Percentiles rank a stretch among this genome's conserved stretches.
Conservation (phyloP, 495 filamentous ascomycete species). For the Xylaria palmicola region DNA sequence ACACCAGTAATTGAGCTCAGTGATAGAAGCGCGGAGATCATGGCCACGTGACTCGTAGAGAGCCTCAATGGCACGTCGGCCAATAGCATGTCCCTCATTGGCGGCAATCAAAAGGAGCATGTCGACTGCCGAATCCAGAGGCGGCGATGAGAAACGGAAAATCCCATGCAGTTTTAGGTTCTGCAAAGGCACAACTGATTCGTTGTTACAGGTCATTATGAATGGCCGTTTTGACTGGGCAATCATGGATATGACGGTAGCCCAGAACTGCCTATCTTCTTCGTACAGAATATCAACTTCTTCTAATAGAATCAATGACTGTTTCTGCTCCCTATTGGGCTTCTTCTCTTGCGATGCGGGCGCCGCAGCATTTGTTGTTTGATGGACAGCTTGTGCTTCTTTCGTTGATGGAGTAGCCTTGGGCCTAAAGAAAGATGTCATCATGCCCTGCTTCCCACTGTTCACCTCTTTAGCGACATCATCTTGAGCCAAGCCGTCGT, state of each 20-base stretch:
- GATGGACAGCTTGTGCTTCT: slow-evolving; percentile 24
- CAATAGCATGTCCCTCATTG: slow-evolving; percentile 83
- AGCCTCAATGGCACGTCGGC: slow-evolving; percentile 60
- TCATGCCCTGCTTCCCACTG: slow-evolving; percentile 68
- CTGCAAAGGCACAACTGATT: slow-evolving; percentile 68
- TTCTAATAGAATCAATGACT: slow-evolving; percentile 92
- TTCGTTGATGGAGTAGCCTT: slow-evolving; percentile 27
- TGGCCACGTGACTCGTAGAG: slow-evolving; percentile 65
- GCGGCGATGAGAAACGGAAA: slow-evolving; percentile 72
- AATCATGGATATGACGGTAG: slow-evolving; percentile 72
- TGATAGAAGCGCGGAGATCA: slow-evolving; percentile 81
- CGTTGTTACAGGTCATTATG: slow-evolving; percentile 92
- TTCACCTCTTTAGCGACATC: slow-evolving; percentile 58
- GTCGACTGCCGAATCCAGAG: slow-evolving; percentile 68
- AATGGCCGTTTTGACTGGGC: slow-evolving; percentile 84
- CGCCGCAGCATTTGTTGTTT: slow-evolving; percentile 21
- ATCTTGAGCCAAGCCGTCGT: slow-evolving; percentile 33
- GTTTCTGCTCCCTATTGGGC: slow-evolving; percentile 65
- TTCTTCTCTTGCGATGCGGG: slow-evolving; percentile 32
- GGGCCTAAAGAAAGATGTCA: slow-evolving; percentile 78
- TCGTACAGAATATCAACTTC: slow-evolving; percentile 93
- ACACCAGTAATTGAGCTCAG: slow-evolving; percentile 92
- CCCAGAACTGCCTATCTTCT: slow-evolving; percentile 94
- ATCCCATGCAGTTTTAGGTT: slow-evolving; percentile 78
- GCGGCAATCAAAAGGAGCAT: slow-evolving; percentile 81